Conservation (phyloP, 2,329 filamentous ascomycete genomes). For the Aspergillus melleus region DNA sequence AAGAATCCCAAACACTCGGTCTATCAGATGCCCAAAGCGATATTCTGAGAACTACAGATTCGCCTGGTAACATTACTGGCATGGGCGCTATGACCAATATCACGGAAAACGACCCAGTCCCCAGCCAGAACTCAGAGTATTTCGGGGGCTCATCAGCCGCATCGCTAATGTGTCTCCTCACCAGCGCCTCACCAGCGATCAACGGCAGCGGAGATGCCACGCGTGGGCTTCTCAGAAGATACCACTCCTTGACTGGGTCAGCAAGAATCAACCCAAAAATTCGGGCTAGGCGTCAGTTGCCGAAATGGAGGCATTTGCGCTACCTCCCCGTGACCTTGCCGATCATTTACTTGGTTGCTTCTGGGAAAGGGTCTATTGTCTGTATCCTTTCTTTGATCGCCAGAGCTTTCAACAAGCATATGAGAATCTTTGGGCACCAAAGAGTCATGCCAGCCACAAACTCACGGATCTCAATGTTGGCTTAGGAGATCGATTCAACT, state of each 20-base stretch:
- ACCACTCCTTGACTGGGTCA: not conserved
- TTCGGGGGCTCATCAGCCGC: constrained; percentile 44
- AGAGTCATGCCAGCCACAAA: constrained; percentile 15
- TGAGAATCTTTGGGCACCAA: constrained; percentile 38
- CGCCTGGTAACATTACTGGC: too few species aligned
- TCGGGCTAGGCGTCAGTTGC: too few species aligned
- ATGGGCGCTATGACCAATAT: not conserved
- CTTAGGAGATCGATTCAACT: constrained; percentile 33
- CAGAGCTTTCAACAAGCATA: constrained; percentile 44
- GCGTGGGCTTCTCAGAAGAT: constrained; percentile 1
- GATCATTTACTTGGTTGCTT: constrained; percentile 45
- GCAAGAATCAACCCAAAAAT: too few species aligned
- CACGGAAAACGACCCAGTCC: not conserved
- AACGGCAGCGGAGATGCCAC: not conserved
- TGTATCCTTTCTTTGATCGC: constrained; percentile 49
- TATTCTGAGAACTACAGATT: too few species aligned
- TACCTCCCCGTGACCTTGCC: constrained; percentile 44
- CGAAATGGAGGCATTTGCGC: constrained; percentile 31
- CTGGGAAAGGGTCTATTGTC: constrained; percentile 41
- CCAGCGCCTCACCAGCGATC: too few species aligned
- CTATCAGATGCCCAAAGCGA: too few species aligned
- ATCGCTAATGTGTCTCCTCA: constrained; percentile 40
- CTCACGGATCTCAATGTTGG: constrained; percentile 32
- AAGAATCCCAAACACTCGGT: too few species aligned
- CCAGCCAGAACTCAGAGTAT: constrained; percentile 25